phyloP scores from a whole-genome alignment of 257 asterid genomes.

The Ajuga chamaepitys region DNA sequence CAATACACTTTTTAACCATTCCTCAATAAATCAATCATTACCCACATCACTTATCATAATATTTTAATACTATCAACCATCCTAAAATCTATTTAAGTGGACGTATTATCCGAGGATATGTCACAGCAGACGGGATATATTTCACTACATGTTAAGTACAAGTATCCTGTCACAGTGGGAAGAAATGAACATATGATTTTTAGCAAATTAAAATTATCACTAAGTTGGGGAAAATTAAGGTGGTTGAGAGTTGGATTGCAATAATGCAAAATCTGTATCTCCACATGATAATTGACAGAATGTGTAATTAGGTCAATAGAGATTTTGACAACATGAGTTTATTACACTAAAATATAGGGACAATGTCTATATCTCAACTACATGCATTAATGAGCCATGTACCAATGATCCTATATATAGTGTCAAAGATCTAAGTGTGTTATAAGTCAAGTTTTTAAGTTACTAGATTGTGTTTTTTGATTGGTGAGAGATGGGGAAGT shows the following conservation, averaged over 20 bases:
- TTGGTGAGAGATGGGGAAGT: constrained; percentile 23
- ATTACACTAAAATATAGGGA: background rate
- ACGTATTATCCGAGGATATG: too few relatives aligned
- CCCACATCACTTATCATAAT: too few relatives aligned
- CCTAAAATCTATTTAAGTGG: too few relatives aligned
- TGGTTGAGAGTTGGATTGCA: constrained; percentile 39
- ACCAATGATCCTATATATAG: constrained; percentile 20
- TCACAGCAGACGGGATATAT: too few relatives aligned
- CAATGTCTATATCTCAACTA: constrained; percentile 32
- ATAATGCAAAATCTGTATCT: constrained; percentile 1
- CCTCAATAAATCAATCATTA: too few relatives aligned
- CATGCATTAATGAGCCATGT: constrained; percentile 35
- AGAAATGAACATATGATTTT: constrained; percentile 12
- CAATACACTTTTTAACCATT: too few relatives aligned
- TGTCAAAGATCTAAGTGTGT: background rate
- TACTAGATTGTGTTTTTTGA: background rate
- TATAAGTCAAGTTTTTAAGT: background rate
- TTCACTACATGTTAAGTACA: too few relatives aligned
- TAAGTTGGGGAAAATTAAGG: constrained; percentile 1
- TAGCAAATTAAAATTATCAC: background rate
- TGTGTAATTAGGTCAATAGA: constrained; percentile 9
- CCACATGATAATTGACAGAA: constrained; percentile 13
- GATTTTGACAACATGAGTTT: constrained; percentile 15
- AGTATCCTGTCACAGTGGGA: constrained; percentile 10
- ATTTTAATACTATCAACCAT: too few relatives aligned